A percentile compares a stretch with the other conserved stretches of the same genome.
Evolutionary conservation across 2,329 filamentous ascomycete species (phyloP).

Genomic region (Xenosphaeropsis pyriputrescens): DNA sequence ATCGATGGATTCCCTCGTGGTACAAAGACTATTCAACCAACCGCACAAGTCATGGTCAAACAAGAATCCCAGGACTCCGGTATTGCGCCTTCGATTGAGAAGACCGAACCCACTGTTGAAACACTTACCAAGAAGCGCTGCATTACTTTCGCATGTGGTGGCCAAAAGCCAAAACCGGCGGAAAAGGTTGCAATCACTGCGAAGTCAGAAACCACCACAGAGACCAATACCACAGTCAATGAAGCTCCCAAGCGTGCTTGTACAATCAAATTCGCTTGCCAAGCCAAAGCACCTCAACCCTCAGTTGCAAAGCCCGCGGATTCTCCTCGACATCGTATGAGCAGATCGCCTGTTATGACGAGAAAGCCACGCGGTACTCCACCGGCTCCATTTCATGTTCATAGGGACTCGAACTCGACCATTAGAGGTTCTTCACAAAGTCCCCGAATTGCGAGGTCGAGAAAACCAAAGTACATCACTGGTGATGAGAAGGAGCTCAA

Average conservation of each 20-base stretch:
- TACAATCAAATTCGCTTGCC: constrained; percentile 18
- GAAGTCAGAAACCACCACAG: constrained; percentile 16
- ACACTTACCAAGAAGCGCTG: constrained; percentile 66
- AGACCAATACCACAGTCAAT: constrained; percentile 21
- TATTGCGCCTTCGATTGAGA: constrained; percentile 18
- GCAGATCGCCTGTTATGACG: constrained; percentile 13
- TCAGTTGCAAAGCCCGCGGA: constrained; percentile 7
- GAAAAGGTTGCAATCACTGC: constrained; percentile 22
- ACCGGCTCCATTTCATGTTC: constrained; percentile 1
- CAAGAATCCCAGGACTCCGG: not conserved
- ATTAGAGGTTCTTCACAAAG: constrained; percentile 22
- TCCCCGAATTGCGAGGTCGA: constrained; percentile 21
- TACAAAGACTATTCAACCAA: constrained; percentile 6
- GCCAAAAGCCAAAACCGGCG: constrained; percentile 34
- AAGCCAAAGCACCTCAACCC: constrained; percentile 2
- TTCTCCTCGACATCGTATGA: constrained; percentile 4
- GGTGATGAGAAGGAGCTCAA: constrained; percentile 14
- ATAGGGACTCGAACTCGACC: constrained; percentile 8
- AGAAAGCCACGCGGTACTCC: constrained; percentile 10
- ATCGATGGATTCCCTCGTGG: constrained; percentile 14
- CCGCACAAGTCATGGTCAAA: constrained; percentile 2
- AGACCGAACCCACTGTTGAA: constrained; percentile 40
- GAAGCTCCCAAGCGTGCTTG: constrained; percentile 53
- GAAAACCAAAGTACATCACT: constrained; percentile 18
- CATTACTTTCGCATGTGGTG: constrained; percentile 78